These are phyloP conservation scores for Saccharomycodes ludwigii DNA, from an alignment of 805 yeast genomes.

Conservation along the genomic window DNA sequence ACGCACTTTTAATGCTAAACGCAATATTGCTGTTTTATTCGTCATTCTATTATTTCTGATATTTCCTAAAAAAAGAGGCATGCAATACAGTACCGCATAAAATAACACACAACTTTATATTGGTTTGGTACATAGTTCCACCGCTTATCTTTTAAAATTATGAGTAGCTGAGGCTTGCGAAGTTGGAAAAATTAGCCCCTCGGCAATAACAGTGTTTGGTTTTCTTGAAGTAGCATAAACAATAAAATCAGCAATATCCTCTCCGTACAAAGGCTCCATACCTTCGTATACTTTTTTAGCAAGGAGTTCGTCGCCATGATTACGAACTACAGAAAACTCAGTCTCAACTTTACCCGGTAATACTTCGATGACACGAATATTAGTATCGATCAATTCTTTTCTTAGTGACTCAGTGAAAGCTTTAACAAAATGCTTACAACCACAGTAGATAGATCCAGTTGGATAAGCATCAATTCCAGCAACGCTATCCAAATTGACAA, in stretches of 20 bases:
- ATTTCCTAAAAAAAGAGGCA: no score
- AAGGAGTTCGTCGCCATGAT: constrained; percentile 39
- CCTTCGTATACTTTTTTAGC: constrained; percentile 49
- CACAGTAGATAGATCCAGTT: constrained; percentile 69
- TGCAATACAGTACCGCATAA: no score
- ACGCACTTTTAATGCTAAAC: no score
- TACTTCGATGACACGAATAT: constrained; percentile 51
- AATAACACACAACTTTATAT: no score
- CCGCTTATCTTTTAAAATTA: constrained; percentile 31
- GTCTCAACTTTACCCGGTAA: constrained; percentile 66
- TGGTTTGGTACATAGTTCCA: no score
- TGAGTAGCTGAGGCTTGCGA: constrained; percentile 76
- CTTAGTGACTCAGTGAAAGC: constrained; percentile 62
- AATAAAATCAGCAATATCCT: constrained; percentile 49
- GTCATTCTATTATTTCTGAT: no score
- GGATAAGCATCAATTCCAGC: constrained; percentile 76
- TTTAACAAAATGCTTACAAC: constrained; percentile 60
- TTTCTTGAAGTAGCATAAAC: constrained; percentile 46
- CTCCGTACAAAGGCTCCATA: constrained; percentile 43
- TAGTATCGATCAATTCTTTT: constrained; percentile 62
- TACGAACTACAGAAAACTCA: constrained; percentile 49
- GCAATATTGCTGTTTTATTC: no score
- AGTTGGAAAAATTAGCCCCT: constrained; percentile 69
- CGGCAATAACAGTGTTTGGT: constrained; percentile 52
- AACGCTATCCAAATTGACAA: constrained; percentile 63